Conservation (phyloP, 2,329 filamentous ascomycete genomes). For the Monosporascus sp. region DNA sequence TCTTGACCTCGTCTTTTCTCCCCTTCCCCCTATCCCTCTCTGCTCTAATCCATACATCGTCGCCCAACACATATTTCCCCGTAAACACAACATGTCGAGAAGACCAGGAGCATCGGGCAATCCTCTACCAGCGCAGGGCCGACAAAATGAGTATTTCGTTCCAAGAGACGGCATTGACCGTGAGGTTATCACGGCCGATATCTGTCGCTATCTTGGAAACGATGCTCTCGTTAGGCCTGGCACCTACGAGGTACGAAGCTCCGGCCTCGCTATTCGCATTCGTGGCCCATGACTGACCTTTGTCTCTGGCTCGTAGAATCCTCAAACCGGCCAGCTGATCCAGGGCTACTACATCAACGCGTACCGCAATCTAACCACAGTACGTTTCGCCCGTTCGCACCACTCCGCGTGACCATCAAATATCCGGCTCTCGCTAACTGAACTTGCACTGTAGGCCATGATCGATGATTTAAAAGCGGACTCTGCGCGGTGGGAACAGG, state of each 20-base stretch:
- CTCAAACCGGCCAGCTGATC: constrained; percentile 52
- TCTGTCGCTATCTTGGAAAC: constrained; percentile 78
- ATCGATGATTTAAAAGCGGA: constrained; percentile 58
- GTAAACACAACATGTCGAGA: constrained; percentile 30
- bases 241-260: constrained; percentile 58
- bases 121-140: constrained; percentile 35
- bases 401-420: neutral
- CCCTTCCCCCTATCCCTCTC: constrained; percentile 9
- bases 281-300: constrained; percentile 12
- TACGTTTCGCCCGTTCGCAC: constrained; percentile 37
- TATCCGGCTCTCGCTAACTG: constrained; percentile 11
- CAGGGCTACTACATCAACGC: constrained; percentile 74
- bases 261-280: constrained; percentile 8
- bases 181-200: constrained; percentile 79
- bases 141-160: constrained; percentile 75
- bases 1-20: constrained; percentile 13
- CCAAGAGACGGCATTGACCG: constrained; percentile 75
- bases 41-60: constrained; percentile 13
- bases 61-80: constrained; percentile 12
- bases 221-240: constrained; percentile 74
- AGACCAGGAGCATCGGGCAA: constrained; percentile 28
- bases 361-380: constrained; percentile 72
- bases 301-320: constrained; percentile 36
- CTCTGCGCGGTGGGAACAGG: constrained; percentile 56
- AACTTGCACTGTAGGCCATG: constrained; percentile 45